Base-by-base conservation (phyloP, 495 filamentous ascomycete species). In the Aspergillus avenaceus region DNA sequence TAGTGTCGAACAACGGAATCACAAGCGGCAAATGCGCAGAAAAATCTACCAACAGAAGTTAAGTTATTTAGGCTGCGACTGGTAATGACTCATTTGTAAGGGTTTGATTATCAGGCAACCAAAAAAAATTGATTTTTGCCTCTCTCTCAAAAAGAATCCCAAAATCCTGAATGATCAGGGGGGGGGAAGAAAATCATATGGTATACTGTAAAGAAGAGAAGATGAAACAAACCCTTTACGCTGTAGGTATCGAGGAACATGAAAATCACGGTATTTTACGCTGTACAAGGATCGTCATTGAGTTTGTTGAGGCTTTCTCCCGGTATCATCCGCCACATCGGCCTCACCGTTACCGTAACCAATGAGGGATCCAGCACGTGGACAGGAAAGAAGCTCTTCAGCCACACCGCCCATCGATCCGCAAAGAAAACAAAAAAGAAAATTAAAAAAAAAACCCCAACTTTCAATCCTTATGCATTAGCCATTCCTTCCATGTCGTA, bases 91-190 rank as follows among this genome's bases (percentile, higher is more conserved):
- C 52, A 54, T 49, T 37, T 27, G 29, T n/a, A 16, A 25, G 38
- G 40, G 23, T 18, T 42, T 18, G 24, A 40, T 34, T n/a, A 29
- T 53, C 52, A 55, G 53, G 53, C 53, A 55, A 55, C 53, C 47
- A 55, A 44, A 42, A 43, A 28, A 25, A n/a, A n/a, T n/a, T n/a
- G n/a, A n/a, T n/a, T n/a, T n/a, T n/a, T n/a, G n/a, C n/a, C n/a
- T n/a, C n/a, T n/a, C n/a, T n/a, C n/a, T n/a, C n/a, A n/a, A n/a
- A n/a, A n/a, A n/a, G n/a, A n/a, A n/a, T n/a, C n/a, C n/a, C n/a
- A n/a, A n/a, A n/a, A n/a, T n/a, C n/a, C n/a, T n/a, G n/a, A n/a
- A n/a, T n/a, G 45, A 2, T 13, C 12, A 8, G n/a, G 6, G 24
- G 19, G 16, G 21, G 23, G 3, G 38, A 5, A 41, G 22, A 4